Conservation (phyloP, 306 rosid genomes). For the Crotalaria pallida region DNA sequence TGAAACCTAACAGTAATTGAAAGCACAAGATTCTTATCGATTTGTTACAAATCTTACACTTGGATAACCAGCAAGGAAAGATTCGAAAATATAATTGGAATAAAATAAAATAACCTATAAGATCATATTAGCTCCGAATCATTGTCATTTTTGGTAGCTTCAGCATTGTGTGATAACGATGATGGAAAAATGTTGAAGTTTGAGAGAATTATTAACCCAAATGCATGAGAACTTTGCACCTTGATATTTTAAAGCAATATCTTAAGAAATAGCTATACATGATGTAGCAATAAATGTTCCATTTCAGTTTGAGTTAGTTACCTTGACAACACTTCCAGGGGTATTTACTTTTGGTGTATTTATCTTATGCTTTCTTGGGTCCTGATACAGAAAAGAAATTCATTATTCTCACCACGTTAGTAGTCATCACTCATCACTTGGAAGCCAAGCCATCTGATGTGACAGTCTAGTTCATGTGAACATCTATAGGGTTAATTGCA, state of each 20-base stretch:
- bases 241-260: slow-evolving; percentile 6
- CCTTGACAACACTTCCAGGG: slow-evolving; percentile 68
- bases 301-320: slow-evolving; percentile 29
- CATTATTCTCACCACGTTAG: slow-evolving; percentile 17
- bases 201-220: slow-evolving; percentile 4
- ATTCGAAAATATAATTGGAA: slow-evolving; percentile 8
- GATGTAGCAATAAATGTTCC: not conserved
- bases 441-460: slow-evolving; percentile 15
- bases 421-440: slow-evolving; percentile 8
- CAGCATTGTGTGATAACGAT: slow-evolving; percentile 1
- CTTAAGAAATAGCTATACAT: not conserved
- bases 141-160: slow-evolving; percentile 7
- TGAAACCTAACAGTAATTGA: slow-evolving; percentile 17
- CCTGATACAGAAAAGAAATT: slow-evolving; percentile 42
- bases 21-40: slow-evolving; percentile 10
- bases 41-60: not conserved
- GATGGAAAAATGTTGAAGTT: slow-evolving; percentile 8
- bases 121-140: slow-evolving; percentile 7
- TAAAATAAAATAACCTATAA: not conserved
- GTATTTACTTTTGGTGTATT: slow-evolving; percentile 65
- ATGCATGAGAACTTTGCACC: not conserved
- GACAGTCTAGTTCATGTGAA: not conserved
- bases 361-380: slow-evolving; percentile 65
- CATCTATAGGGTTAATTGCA: not conserved
- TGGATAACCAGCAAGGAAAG: not conserved